phyloP scores from a whole-genome alignment of 2,329 filamentous ascomycete genomes.

The Aspergillus sojae region DNA sequence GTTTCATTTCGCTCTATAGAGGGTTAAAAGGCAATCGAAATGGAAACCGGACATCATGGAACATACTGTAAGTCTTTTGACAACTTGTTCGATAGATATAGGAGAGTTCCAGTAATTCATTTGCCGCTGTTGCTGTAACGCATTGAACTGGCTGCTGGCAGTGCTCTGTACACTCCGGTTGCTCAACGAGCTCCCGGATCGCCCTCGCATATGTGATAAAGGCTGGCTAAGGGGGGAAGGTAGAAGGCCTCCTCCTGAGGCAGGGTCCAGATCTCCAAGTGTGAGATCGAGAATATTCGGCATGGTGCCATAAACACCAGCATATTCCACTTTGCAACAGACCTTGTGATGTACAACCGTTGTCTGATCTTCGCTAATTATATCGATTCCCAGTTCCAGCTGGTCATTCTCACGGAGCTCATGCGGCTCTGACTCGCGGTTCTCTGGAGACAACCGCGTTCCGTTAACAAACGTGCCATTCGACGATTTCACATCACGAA shows the following conservation, averaged over 20 bases:
- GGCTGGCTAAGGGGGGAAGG: slow-evolving; percentile 68
- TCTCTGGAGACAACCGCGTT: slow-evolving; percentile 84
- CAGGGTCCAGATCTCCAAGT: slow-evolving; percentile 86
- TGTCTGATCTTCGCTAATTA: slow-evolving; percentile 97
- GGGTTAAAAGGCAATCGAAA: slow-evolving; percentile 8
- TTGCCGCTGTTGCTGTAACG: slow-evolving; percentile 71
- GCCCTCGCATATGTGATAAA: slow-evolving; percentile 67
- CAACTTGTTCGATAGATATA: slow-evolving; percentile 90
- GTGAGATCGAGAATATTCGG: slow-evolving; percentile 84
- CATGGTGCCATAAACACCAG: slow-evolving; percentile 72
- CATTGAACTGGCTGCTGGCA: slow-evolving; percentile 56
- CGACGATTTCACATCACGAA: slow-evolving; percentile 95
- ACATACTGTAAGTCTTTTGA: slow-evolving; percentile 78
- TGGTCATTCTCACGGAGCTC: slow-evolving; percentile 90
- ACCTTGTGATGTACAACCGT: slow-evolving; percentile 99
- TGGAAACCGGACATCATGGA: slow-evolving; percentile 8
- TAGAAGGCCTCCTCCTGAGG: slow-evolving; percentile 71
- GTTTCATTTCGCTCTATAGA: slow-evolving; percentile 80
- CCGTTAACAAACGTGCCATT: slow-evolving; percentile 99
- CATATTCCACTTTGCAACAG: slow-evolving; percentile 93
- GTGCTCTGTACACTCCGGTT: slow-evolving; percentile 60
- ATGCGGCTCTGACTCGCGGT: slow-evolving; percentile 93
- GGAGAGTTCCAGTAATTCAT: slow-evolving; percentile 85
- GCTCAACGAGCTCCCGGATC: slow-evolving; percentile 69
- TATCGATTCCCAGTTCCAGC: slow-evolving; percentile 94